These are phyloP conservation scores for Aspergillus sp. DNA, from an alignment of 2,329 filamentous ascomycete species.

Conservation along the genomic window DNA sequence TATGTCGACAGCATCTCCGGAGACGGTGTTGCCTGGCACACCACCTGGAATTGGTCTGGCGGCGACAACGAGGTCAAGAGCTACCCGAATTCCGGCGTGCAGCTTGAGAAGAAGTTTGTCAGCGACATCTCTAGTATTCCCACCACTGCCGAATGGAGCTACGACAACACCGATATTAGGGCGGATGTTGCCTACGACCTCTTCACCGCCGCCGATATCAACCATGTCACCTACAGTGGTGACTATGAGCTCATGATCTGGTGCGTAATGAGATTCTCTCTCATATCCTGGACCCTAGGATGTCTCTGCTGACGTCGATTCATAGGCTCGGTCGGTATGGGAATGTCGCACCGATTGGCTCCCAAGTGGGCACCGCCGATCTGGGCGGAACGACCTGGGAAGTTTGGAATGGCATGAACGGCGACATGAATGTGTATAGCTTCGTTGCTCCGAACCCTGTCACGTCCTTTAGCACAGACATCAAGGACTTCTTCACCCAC, in stretches of 20 bases:
- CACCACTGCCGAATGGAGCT: conserved; percentile 46
- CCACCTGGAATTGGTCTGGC: conserved; percentile 42
- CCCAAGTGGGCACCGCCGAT: conserved; percentile 49
- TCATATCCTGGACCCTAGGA: neutral
- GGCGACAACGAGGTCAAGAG: conserved; percentile 40
- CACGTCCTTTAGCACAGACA: conserved; percentile 54
- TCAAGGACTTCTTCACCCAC: conserved; percentile 57
- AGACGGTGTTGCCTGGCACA: conserved; percentile 37
- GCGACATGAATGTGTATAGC: conserved; percentile 54
- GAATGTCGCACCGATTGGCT: conserved; percentile 55
- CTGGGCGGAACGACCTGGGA: conserved; percentile 54
- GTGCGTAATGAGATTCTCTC: conserved; percentile 22
- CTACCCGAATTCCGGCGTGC: conserved; percentile 36
- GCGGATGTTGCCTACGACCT: conserved; percentile 61
- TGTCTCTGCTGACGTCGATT: neutral
- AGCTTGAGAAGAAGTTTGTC: conserved; percentile 24
- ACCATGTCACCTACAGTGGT: conserved; percentile 40
- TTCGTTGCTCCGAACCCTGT: conserved; percentile 49
- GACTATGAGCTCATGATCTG: conserved; percentile 65
- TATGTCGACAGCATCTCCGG: conserved; percentile 31
- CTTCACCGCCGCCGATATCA: conserved; percentile 48
- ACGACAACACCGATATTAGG: conserved; percentile 47
- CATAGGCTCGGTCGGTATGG: conserved; percentile 48
- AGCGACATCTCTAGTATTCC: conserved; percentile 36
- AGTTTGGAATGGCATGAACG: conserved; percentile 58